phyloP scores from a whole-genome alignment of 2,329 filamentous ascomycete species.

The Cladosporium sp. region DNA sequence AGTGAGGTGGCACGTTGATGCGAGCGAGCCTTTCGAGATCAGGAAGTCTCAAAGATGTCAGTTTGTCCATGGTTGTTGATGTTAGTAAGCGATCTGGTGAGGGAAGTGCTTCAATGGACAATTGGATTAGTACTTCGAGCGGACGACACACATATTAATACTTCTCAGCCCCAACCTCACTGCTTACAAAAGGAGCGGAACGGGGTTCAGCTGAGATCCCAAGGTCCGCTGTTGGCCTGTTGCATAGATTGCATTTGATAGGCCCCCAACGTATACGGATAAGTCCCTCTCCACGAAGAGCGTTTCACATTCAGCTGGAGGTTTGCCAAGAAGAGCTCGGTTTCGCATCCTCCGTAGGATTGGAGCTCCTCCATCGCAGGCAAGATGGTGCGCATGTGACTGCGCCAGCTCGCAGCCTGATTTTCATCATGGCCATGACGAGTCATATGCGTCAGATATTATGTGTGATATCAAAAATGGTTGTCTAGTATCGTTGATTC shows the following conservation, averaged over 20 bases:
- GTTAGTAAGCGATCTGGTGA: neutral
- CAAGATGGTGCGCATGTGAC: neutral
- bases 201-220: conserved; percentile 1
- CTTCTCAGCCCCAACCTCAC: neutral
- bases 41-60: neutral
- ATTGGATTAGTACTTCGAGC: neutral
- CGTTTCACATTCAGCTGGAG: neutral
- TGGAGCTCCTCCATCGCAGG: too few species aligned
- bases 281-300: too few species aligned
- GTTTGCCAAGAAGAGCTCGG: neutral
- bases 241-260: conserved; percentile 1
- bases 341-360: neutral
- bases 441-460: neutral
- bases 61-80: conserved; percentile 1
- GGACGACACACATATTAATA: neutral
- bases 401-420: too few species aligned
- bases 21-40: conserved; percentile 3
- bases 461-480: neutral
- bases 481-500: too few species aligned
- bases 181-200: neutral
- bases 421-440: too few species aligned
- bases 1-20: conserved; percentile 1
- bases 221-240: neutral
- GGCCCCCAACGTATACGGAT: too few species aligned
- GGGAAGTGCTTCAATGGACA: neutral